Base-by-base conservation (phyloP, 495 filamentous ascomycete genomes). In the Penicillium verhagenii region DNA sequence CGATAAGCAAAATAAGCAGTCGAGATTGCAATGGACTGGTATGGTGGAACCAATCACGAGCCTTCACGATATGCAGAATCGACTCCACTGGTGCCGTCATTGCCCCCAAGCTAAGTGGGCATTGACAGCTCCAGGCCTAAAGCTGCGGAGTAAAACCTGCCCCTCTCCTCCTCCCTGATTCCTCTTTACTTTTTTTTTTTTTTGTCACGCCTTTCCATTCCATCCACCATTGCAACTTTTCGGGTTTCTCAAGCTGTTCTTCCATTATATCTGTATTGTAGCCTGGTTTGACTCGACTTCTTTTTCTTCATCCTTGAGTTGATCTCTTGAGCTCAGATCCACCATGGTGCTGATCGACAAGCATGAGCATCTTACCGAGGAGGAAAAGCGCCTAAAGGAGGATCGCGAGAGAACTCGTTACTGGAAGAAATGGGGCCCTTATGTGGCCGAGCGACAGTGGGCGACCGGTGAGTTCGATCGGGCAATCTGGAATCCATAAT, bases 361-460 rank as follows among this genome's bases (percentile, higher is more conserved):
- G 56, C 83, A 92, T 66, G 88, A 90, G 62, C 91, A 91, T 68
- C 79, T 90, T 65, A 88, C 87, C 49, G 82, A 86, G 68, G 93
- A 97, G 74, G 93, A 96, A 77, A 86, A 86, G 69, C 84, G 93
- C 25, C 78, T 97, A 58, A 87, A 87, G 69, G 87, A 96, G 70
- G 94, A 97, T 70, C 80, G 81, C 19, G 82, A 91, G 48, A 57
- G 55, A 25, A 61, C 58, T 53, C 51, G 39, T 16, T 96, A 96
- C 74, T 97, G 93, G 92, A 96, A 97, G 82, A 86, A 84, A 79
- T 97, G 92, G 92, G 92, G 92, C 50, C 75, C 74, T 10, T 78
- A 78, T 53, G 73, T 79, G 23, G 73, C 76, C 4, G 83, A 86
- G 66, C 76, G 91, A 66, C 91, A 96, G 75, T 96, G 91, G 91